A percentile compares a stretch with the other conserved stretches of the same genome.
phyloP scores from a whole-genome alignment of 352 stramenopile genomes.

The Globisporangium carolinianum region DNA sequence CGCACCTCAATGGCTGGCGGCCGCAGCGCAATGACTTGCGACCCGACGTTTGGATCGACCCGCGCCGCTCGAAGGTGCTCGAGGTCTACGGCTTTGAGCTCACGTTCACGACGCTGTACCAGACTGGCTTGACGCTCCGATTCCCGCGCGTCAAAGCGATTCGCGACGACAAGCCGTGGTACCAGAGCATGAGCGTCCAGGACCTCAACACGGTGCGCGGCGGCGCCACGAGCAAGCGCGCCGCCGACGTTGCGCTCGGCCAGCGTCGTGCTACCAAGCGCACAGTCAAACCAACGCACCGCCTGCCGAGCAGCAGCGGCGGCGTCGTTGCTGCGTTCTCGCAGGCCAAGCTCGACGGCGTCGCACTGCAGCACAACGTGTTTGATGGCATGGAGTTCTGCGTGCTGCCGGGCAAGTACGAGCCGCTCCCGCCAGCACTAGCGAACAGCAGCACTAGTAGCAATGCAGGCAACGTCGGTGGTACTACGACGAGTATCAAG shows the following conservation, averaged over 20 bases:
- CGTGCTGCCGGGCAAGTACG: constrained; percentile 74
- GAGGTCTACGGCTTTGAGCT: constrained; percentile 85
- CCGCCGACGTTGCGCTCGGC: constrained; percentile 59
- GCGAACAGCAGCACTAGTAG: constrained; percentile 14
- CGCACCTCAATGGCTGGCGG: constrained; percentile 73
- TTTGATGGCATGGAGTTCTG: constrained; percentile 73
- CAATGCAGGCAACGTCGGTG: constrained; percentile 11
- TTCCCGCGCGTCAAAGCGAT: constrained; percentile 80
- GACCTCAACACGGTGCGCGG: constrained; percentile 63
- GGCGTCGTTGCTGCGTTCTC: constrained; percentile 55
- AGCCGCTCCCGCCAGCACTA: constrained; percentile 9
- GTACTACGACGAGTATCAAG: too few relatives aligned
- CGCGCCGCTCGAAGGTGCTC: constrained; percentile 72
- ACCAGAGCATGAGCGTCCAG: constrained; percentile 72
- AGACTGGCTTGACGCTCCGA: constrained; percentile 72
- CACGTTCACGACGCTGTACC: constrained; percentile 73
- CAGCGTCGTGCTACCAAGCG: constrained; percentile 53
- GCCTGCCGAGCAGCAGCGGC: constrained; percentile 5
- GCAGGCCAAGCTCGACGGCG: constrained; percentile 44
- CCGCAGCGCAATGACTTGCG: constrained; percentile 66
- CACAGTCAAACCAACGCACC: constrained; percentile 10
- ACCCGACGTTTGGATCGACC: constrained; percentile 81
- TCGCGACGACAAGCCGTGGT: constrained; percentile 78
- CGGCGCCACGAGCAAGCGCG: constrained; percentile 59
- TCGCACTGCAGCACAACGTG: constrained; percentile 49